These are phyloP conservation scores for Schizophyllum amplum DNA, from an alignment of 1,284 basidiomycete species.

Conservation along the genomic window DNA sequence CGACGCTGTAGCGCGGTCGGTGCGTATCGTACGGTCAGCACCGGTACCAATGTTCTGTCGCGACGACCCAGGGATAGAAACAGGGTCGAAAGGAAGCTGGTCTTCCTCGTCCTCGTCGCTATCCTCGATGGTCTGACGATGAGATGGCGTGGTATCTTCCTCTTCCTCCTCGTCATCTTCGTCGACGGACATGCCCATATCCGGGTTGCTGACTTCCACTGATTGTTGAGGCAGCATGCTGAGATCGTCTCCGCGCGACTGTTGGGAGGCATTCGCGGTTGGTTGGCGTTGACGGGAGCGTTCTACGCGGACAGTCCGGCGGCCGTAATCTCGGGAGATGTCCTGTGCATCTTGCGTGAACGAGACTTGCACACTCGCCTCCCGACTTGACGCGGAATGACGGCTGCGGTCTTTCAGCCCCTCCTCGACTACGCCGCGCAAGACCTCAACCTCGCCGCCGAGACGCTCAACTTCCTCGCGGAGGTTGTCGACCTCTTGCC, in stretches of 20 bases:
- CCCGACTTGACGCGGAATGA: conserved; percentile 19
- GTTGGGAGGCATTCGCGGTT: conserved; percentile 1
- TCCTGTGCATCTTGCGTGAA: neutral
- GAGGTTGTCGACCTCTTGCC: conserved; percentile 48
- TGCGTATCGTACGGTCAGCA: conserved; percentile 35
- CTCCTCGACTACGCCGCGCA: conserved; percentile 79
- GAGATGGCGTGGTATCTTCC: conserved; percentile 12
- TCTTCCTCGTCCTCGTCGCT: conserved; percentile 17
- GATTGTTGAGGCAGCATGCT: conserved; percentile 1
- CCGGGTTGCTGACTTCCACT: conserved; percentile 18
- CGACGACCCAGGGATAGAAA: conserved; percentile 25
- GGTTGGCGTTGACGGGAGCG: too few relatives aligned
- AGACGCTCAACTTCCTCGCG: conserved; percentile 68
- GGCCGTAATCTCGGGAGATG: too few relatives aligned
- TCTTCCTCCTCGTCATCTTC: conserved; percentile 19
- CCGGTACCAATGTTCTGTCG: conserved; percentile 13
- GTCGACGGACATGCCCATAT: conserved; percentile 20
- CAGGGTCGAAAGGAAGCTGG: conserved; percentile 24
- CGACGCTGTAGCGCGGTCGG: conserved; percentile 32
- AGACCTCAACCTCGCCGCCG: conserved; percentile 70
- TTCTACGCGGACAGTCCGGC: too few relatives aligned
- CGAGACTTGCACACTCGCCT: neutral
- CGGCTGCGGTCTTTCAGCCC: conserved; percentile 65
- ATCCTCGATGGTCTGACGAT: conserved; percentile 20
- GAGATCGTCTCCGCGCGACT: conserved; percentile 15